Conservation (phyloP, 208 protist genomes). For the Novymonas esmeraldas region DNA sequence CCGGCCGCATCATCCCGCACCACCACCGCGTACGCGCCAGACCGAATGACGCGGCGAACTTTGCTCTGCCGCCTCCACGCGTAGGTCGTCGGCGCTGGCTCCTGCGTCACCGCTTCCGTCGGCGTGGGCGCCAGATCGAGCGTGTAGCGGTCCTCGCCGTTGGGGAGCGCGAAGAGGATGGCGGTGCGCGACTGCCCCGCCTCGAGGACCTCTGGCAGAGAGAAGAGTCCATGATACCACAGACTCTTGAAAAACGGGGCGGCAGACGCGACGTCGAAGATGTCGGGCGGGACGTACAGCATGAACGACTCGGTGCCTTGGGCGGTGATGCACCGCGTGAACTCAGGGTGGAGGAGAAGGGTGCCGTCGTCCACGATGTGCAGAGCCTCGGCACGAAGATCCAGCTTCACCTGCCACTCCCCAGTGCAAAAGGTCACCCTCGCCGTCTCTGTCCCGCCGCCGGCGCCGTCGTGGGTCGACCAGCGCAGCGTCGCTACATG, state of each 20-base stretch:
- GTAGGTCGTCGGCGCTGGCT: conserved; percentile 4
- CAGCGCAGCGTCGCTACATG: conserved; percentile 21
- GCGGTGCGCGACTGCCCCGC: conserved; percentile 8
- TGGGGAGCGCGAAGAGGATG: conserved; percentile 48
- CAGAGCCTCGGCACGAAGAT: neutral
- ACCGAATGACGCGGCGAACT: conserved; percentile 43
- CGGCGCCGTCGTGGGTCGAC: neutral
- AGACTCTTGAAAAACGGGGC: conserved; percentile 25
- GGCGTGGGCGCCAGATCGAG: conserved; percentile 31
- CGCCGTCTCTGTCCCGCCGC: neutral
- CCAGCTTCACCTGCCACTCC: neutral
- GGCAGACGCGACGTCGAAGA: conserved; percentile 12
- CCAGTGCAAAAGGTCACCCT: conserved; percentile 2
- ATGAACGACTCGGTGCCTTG: conserved; percentile 33
- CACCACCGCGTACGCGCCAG: conserved; percentile 38
- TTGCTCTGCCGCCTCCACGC: conserved; percentile 55
- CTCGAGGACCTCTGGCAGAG: conserved; percentile 31
- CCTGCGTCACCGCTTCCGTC: neutral
- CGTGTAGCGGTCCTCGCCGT: conserved; percentile 40
- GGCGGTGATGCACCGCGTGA: conserved; percentile 44
- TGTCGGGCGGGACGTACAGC: conserved; percentile 31
- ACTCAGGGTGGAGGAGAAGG: conserved; percentile 46
- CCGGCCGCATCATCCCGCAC: conserved; percentile 42
- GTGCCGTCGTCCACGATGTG: conserved; percentile 19
- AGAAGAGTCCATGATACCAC: conserved; percentile 75